Evolutionary conservation across 2,329 filamentous ascomycete genomes (phyloP).

Genomic region (Aureobasidium sp.): DNA sequence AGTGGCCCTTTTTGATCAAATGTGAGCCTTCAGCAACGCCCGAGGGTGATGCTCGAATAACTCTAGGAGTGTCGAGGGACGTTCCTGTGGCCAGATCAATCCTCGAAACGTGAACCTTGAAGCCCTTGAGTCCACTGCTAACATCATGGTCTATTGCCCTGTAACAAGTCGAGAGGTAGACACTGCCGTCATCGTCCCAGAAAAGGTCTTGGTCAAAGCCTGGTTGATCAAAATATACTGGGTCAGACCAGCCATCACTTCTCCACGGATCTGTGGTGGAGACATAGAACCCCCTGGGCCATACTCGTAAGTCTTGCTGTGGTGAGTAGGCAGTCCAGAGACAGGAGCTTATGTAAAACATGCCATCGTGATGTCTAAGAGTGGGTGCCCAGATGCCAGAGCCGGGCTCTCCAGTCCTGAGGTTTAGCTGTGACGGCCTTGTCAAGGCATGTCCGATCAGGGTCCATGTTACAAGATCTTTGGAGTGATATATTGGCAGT

Average conservation of each 20-base stretch:
- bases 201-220: constrained; percentile 48
- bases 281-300: constrained; percentile 48
- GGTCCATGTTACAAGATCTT: constrained; percentile 44
- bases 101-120: constrained; percentile 42
- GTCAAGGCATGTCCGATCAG: constrained; percentile 47
- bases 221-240: constrained; percentile 46
- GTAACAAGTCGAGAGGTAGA: constrained; percentile 39
- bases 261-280: constrained; percentile 47
- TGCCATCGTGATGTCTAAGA: constrained; percentile 36
- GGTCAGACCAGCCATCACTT: constrained; percentile 44
- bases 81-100: constrained; percentile 37
- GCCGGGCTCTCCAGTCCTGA: constrained; percentile 45
- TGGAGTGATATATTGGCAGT: constrained; percentile 52
- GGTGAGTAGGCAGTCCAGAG: constrained; percentile 39
- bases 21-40: constrained; percentile 47
- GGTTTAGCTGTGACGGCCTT: constrained; percentile 43
- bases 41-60: constrained; percentile 35
- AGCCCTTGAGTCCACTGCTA: constrained; percentile 40
- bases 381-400: constrained; percentile 44
- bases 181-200: constrained; percentile 43
- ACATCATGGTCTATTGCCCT: constrained; percentile 26
- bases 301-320: constrained; percentile 37
- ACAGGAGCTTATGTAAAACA: constrained; percentile 42
- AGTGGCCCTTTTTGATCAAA: constrained; percentile 49
- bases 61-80: constrained; percentile 30